Base-by-base conservation (phyloP, 75 land plant genomes). In the Sequoia sempervirens region DNA sequence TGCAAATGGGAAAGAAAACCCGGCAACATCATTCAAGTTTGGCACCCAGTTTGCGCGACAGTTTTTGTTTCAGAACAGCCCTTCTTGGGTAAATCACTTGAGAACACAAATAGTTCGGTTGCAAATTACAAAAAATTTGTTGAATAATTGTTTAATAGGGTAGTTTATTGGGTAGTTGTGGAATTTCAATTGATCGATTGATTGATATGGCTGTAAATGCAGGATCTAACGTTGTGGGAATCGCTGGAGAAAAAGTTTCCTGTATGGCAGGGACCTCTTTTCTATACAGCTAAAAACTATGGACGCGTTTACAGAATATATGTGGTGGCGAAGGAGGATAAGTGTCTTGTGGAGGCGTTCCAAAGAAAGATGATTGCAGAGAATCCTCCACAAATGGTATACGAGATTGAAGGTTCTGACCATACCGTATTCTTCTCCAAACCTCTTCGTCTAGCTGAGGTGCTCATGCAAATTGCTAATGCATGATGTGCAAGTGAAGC, bases 351-450 rank as follows among this genome's bases (percentile, higher is more conserved):
- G 26, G 70, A 43, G 28, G 61, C 79, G 1, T 80, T 83, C 47
- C 89, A 88, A 75, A 80, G 80, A 0, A 80, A 86, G 90, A 74
- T 84, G 84, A 84, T 91, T 2, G 83, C 84, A 20, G 83, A 85
- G 4, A 58, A 26, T 50, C 82, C 79, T 17, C 80, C 70, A 26
- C 45, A 45, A 1, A 83, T 78, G 50, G 91, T 88, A 56, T 87
- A 58, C 32, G 87, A 83, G 79, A 84, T 91, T 6, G 37, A 89
- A 4, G 84, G 83, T 1, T 84, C 91, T 9, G 91, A 91, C 84
- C 95, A 93, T 47, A 74, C 85, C 84, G 80, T 89, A 15, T 91
- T 91, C 91, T 69, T 91, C 69, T 90, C 90, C 0, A 82, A 81
- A 45, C 87, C 91, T 6, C 12, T 32, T 37, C 61, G 41, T 38